Evolutionary conservation across 768 basidiomycete genomes (phyloP), one percentile per base, ranked within the genome.

Genomic region (Boletus rubescentipes): DNA sequence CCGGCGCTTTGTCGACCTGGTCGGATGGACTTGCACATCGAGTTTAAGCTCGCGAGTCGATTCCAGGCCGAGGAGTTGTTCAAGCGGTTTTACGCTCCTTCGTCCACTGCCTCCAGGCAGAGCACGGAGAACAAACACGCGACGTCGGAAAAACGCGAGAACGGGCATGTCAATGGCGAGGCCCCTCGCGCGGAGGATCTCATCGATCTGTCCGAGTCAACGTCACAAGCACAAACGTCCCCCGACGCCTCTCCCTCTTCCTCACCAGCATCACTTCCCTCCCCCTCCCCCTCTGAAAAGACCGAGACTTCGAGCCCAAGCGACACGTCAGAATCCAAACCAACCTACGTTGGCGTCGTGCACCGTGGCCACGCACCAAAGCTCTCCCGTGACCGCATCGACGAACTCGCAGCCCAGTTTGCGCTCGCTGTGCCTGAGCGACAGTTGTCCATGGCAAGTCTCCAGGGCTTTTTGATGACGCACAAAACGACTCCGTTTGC

Each of bases 1-100:
- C 77, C 86, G 2, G 91, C 90, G 2, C 77, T 92, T 23, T 81
- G 79, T 61, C 83, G 90, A 39, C 86, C 89, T 1, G 90, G 91
- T 23, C 83, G 90, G 12, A 85, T 92, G 83, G 89, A 92, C 64
- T 64, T 91, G 18, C 86, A 89, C 59, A 72, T 92, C 53, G 84
- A 90, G 64, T 91, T 91, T 72, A 81, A 80, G 62, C 76, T 84
- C n/a, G 86, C 90, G 14, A 88, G 84, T 64, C 77, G 72, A 53
- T 82, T 78, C 70, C 89, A 91, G 59, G 85, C 84, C 4, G 69
- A 70, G 35, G 82, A 85, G 61, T 72, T 92, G 7, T 92, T 83
- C 69, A 78, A 73, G 31, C 75, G 79, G 51, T 92, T 92, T 72
- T 92, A 85, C 64, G 72, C 83, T n/a, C n/a, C n/a, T n/a, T n/a